These are phyloP conservation scores for Dalbergia cochinchinensis DNA, from an alignment of 306 rosid species.

Conservation along the genomic window DNA sequence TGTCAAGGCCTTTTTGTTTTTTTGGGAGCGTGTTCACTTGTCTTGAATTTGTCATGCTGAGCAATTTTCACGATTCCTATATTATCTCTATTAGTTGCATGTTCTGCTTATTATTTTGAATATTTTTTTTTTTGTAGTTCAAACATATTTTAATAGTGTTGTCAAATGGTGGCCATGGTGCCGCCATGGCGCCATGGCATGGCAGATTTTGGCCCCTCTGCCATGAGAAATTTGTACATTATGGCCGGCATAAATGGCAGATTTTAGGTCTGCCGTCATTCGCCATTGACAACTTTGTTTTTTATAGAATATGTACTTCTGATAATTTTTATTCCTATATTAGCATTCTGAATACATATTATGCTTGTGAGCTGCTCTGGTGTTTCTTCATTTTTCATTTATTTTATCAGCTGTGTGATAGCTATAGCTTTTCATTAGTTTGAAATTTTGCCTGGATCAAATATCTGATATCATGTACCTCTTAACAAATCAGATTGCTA, in stretches of 20 bases:
- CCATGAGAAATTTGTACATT: no score
- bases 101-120: neutral
- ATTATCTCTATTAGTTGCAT: neutral
- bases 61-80: neutral
- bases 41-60: neutral
- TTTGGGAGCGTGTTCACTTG: neutral
- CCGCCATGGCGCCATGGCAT: no score
- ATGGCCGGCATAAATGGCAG: no score
- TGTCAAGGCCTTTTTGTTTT: neutral
- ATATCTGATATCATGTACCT: slow-evolving; percentile 33
- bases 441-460: neutral
- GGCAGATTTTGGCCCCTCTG: no score
- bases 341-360: neutral
- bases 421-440: neutral
- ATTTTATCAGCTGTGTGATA: neutral
- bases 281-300: no score
- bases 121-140: slow-evolving; percentile 4
- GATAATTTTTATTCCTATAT: neutral
- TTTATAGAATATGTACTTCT: neutral
- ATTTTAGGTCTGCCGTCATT: no score
- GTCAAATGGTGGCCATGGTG: no score
- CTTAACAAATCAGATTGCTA: slow-evolving; percentile 69
- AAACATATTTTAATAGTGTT: no score
- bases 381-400: neutral
- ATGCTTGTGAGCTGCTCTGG: neutral